Evolutionary conservation across 2,329 filamentous ascomycete species (phyloP), one percentile per base, ranked within the genome.

Genomic region (Trichoderma lentiforme): DNA sequence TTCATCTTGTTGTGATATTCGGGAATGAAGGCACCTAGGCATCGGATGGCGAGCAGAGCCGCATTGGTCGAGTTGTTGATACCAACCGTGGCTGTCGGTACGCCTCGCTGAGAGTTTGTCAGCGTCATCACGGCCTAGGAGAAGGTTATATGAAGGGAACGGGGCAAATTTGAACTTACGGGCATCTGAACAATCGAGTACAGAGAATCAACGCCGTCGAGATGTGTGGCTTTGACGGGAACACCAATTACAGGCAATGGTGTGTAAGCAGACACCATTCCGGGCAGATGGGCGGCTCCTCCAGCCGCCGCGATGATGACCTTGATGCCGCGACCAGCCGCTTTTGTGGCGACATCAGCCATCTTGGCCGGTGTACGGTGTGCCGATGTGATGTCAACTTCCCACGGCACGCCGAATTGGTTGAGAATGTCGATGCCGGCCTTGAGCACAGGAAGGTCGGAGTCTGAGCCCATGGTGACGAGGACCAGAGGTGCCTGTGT

Each of bases 391-490:
- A 96, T 95, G 77, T 89, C 89, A 18, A 90, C 86, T 7, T 91
- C 88, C 82, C 89, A 93, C 0, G 92, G 90, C 12, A 96, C 91
- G n/a, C 84, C 79, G 73, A 95, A 92, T n/a, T 88, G 85, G 70
- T 87, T 84, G 3, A 95, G 86, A 39, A 93, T 86, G 72, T 92
- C 86, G 24, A 94, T 83, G 1, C 88, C 92, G 0, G 88, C 87
- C 73, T 86, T 86, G 51, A 95, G 87, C 18, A 92, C 88, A 2
- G 87, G 87, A 28, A 94, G 86, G 78, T 95, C 92, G 11, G 91
- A 93, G 82, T 94, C 91, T 1, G 93, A 95, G 47, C 93, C 93
- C 93, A 95, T 95, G 32, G 93, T 94, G 3, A 96, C 88, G 14
- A 92, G 89, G 2, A 96, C 91, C 0, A 93, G 81, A 0, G 91